Conservation (phyloP, 129 eudicot genomes). For the Flaveria linearis region DNA sequence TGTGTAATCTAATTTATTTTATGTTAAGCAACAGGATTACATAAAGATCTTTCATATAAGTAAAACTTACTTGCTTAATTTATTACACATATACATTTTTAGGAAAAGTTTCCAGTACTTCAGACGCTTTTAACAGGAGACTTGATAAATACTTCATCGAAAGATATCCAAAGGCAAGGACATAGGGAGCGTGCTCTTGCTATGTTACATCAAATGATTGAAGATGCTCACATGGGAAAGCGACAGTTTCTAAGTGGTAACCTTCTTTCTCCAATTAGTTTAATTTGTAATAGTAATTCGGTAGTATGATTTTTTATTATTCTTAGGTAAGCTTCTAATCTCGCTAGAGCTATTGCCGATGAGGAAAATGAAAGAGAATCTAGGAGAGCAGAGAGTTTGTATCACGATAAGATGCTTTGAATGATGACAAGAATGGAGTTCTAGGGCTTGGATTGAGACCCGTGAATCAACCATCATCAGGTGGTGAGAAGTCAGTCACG, state of each 20-base stretch:
- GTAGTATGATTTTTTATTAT: slow-evolving; percentile 4
- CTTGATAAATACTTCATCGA: slow-evolving; percentile 47
- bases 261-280: background rate
- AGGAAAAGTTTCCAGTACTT: slow-evolving; percentile 81
- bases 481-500: slow-evolving; percentile 47
- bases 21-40: slow-evolving; percentile 1
- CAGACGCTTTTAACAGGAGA: slow-evolving; percentile 86
- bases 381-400: slow-evolving; percentile 46
- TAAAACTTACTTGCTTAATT: background rate
- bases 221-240: slow-evolving; percentile 97
- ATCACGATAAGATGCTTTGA: slow-evolving; percentile 49
- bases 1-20: slow-evolving; percentile 1
- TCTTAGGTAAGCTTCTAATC: slow-evolving; percentile 92
- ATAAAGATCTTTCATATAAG: slow-evolving; percentile 6
- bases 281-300: slow-evolving; percentile 10
- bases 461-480: slow-evolving; percentile 43
- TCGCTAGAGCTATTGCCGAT: slow-evolving; percentile 97
- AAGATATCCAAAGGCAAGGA: slow-evolving; percentile 69
- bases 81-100: slow-evolving; percentile 14
- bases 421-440: slow-evolving; percentile 57
- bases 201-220: slow-evolving; percentile 97
- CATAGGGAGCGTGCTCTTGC: slow-evolving; percentile 94
- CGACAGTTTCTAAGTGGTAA: slow-evolving; percentile 94
- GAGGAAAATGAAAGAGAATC: slow-evolving; percentile 74
- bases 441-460: slow-evolving; percentile 86